Base-by-base conservation (phyloP, 345 rosid species). In the Erucastrum elatum region DNA sequence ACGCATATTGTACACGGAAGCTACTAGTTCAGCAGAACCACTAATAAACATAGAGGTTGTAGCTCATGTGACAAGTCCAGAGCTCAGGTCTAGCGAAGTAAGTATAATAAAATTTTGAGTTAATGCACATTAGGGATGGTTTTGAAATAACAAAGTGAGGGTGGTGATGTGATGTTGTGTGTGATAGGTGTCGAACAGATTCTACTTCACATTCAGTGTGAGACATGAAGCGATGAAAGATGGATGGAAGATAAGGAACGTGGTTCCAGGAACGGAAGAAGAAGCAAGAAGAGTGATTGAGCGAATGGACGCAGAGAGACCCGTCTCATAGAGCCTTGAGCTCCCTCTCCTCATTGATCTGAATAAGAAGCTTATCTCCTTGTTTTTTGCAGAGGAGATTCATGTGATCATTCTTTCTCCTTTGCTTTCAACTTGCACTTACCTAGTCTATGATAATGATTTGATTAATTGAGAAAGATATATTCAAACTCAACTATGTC, bases 221-320 rank as follows among this genome's bases (percentile, higher is more conserved):
- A 88, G 86, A 30, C 87, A 90, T 4, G 96, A 91, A 80, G 91
- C 94, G 30, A 86, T 88, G 80, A 89, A 75, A 82, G 85, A 88
- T 62, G 90, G 90, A 75, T 72, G 83, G 82, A 88, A 70, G 78
- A 90, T 91, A 68, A 87, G 97, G 49, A 94, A 89, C 55, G 98
- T 90, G 66, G 97, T 94, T 72, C 98, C 98, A 0, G 86, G 93
- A 9, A 86, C 94, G 0, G 98, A 91, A 86, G 97, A 86, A 78
- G 98, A 94, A 86, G 98, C 96, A 0, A 82, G 68, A 34, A 89
- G 90, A 4, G 96, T 91, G 66, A 88, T 94, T 4, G 96, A 94
- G 74, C 90, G 94, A 0, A 87, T 89, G 88, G 96, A 91, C 79
- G 91, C 92, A 51, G 93, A 91, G 84, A 74, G 75, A 78, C 83